Evolutionary conservation across 163 green algal genomes (phyloP).

Genomic region (Chlorella variabilis): DNA sequence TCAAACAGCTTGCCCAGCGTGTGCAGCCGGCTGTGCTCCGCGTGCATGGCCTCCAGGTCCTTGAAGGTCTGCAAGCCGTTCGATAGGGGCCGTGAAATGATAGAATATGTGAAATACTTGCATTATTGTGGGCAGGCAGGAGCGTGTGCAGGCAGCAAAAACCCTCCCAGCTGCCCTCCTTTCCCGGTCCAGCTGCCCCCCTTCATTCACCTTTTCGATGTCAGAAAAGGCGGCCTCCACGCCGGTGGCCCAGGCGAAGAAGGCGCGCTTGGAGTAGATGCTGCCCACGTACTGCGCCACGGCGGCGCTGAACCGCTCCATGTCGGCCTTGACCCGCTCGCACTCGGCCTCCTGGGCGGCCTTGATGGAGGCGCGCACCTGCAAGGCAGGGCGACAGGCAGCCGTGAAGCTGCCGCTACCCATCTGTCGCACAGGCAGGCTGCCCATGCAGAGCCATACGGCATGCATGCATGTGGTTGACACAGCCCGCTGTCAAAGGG

Average conservation of each 20-base stretch:
- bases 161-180: no score
- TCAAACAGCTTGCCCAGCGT: conserved; percentile 82
- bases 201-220: conserved; percentile 68
- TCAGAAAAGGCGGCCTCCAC: conserved; percentile 63
- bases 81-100: no score
- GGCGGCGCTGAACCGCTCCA: conserved; percentile 65
- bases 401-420: background rate
- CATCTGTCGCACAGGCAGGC: no score
- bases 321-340: conserved; percentile 78
- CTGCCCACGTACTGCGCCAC: conserved; percentile 36
- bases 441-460: no score
- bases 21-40: conserved; percentile 63
- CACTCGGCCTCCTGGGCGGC: conserved; percentile 71
- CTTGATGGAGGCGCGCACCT: conserved; percentile 61
- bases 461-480: no score
- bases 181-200: no score
- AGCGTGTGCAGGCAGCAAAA: no score
- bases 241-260: conserved; percentile 78
- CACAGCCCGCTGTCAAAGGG: no score
- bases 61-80: background rate
- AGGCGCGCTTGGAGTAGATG: conserved; percentile 59
- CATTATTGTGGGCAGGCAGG: no score
- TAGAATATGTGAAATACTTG: no score
- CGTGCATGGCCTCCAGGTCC: conserved; percentile 35
- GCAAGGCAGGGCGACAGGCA: background rate